These are phyloP conservation scores for Zanthoxylum bungeanum DNA, from an alignment of 345 rosid genomes.

Conservation along the genomic window DNA sequence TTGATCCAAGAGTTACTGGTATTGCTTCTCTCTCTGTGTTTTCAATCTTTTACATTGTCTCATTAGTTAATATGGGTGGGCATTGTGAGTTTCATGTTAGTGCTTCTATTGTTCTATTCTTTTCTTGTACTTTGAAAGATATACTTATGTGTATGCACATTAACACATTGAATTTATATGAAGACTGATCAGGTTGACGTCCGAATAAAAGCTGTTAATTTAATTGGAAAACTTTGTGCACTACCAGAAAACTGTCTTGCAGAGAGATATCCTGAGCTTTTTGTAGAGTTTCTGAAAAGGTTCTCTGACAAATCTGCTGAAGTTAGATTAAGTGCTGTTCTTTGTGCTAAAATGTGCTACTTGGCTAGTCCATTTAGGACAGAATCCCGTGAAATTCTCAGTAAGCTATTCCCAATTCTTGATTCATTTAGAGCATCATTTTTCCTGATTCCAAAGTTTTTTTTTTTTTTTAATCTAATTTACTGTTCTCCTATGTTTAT, in stretches of 20 bases:
- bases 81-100: neutral
- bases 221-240: conserved; percentile 70
- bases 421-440: conserved; percentile 10
- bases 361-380: conserved; percentile 53
- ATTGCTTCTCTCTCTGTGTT: conserved; percentile 12
- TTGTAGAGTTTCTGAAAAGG: conserved; percentile 76
- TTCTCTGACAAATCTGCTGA: conserved; percentile 87
- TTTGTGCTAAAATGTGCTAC: conserved; percentile 65
- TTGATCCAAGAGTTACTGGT: conserved; percentile 80
- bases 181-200: conserved; percentile 93
- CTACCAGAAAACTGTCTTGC: conserved; percentile 48
- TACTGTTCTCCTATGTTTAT: conserved; percentile 16
- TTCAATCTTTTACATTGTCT: conserved; percentile 8
- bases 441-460: conserved; percentile 18
- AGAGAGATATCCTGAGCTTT: conserved; percentile 56
- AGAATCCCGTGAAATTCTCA: conserved; percentile 56
- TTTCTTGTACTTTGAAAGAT: neutral
- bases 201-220: conserved; percentile 77
- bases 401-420: conserved; percentile 38
- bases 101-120: neutral
- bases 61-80: neutral
- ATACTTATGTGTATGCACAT: neutral
- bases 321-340: conserved; percentile 73
- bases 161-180: conserved; percentile 13
- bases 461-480: conserved; percentile 14